Base-by-base conservation (phyloP, 2,329 filamentous ascomycete genomes). In the Cladosporium velox region DNA sequence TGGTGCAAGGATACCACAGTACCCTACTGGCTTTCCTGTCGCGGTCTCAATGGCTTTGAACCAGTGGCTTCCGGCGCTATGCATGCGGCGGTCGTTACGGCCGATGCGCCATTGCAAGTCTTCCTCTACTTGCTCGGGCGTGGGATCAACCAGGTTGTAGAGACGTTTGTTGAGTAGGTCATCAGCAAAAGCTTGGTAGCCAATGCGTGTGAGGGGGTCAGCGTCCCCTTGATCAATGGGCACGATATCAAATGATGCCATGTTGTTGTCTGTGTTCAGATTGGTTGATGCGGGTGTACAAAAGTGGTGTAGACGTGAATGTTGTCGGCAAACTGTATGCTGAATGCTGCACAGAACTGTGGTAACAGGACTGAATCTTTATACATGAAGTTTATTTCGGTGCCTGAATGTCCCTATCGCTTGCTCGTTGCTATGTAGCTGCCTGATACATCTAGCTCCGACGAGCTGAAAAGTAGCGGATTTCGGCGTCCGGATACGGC, bases 21-120 rank as follows among this genome's bases (percentile, higher is more conserved):
- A 66, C 5, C 65, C 65, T 18, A 62, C 51, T 10, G 57, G 18
- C 18, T 57, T 28, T 12, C 59, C 65, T 6, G 59, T 63, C 49
- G 44, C 26, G 3, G 35, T 14, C 34, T 66, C 65, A 26, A 66
- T 24, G 12, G 65, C 65, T 51, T 66, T 62, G n/a, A 57, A 51
- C 65, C 65, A 66, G 18, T 44, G n/a, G 10, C 38, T 41, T 8
- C 41, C 49, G 11, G 58, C 12, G 2, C 38, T 44, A 4, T 10
- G n/a, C 30, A 62, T 57, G 14, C 65, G 65, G 26, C 30, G 41
- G 18, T 7, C 24, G 28, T 54, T 62, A 15, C 65, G 65, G 24
- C 7, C 30, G 44, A 55, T 61, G 26, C 65, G 58, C 65, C 65
- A 66, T 21, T 34, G 28, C 14, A 57, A n/a, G 59, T 61, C 51